A percentile compares a stretch with the other conserved stretches of the same genome.
Evolutionary conservation across 2,329 filamentous ascomycete species (phyloP).

Genomic region (Aspergillus clavatus): DNA sequence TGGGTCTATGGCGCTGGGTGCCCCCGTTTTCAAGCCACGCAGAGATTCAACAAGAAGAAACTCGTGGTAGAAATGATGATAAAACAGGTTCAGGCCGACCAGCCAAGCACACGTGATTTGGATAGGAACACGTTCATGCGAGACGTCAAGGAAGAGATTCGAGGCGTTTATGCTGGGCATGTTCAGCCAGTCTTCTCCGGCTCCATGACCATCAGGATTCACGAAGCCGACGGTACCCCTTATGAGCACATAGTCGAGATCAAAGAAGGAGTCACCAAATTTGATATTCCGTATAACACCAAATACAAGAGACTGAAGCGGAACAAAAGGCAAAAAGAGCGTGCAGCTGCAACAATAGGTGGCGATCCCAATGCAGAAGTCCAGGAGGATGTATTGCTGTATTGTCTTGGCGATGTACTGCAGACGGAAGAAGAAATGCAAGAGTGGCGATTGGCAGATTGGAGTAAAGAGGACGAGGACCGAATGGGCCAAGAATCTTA

Average conservation of each 20-base stretch:
- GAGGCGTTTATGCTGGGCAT: constrained; percentile 63
- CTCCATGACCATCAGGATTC: constrained; percentile 95
- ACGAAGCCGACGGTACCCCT: constrained; percentile 95
- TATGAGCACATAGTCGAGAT: constrained; percentile 98
- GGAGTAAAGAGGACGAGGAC: constrained; percentile 81
- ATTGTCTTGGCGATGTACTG: constrained; percentile 87
- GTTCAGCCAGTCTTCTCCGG: constrained; percentile 82
- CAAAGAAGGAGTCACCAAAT: constrained; percentile 74
- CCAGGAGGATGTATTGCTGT: constrained; percentile 77
- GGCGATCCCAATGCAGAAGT: constrained; percentile 60
- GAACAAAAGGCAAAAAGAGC: constrained; percentile 75
- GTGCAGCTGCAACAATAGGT: constrained; percentile 59
- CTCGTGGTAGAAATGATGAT: constrained; percentile 90
- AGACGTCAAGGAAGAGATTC: constrained; percentile 73
- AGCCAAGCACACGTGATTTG: constrained; percentile 54
- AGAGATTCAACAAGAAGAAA: constrained; percentile 96
- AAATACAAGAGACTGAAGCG: constrained; percentile 97
- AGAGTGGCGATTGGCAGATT: constrained; percentile 82
- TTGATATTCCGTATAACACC: constrained; percentile 97
- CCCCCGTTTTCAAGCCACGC: constrained; percentile 77
- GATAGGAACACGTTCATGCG: constrained; percentile 74
- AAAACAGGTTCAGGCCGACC: constrained; percentile 64
- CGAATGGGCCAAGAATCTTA: constrained; percentile 95
- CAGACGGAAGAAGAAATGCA: constrained; percentile 74
- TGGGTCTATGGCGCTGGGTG: constrained; percentile 89